phyloP scores from a whole-genome alignment of 371 early-diverging fungal species.

The Homolaphlyctis polyrhiza region DNA sequence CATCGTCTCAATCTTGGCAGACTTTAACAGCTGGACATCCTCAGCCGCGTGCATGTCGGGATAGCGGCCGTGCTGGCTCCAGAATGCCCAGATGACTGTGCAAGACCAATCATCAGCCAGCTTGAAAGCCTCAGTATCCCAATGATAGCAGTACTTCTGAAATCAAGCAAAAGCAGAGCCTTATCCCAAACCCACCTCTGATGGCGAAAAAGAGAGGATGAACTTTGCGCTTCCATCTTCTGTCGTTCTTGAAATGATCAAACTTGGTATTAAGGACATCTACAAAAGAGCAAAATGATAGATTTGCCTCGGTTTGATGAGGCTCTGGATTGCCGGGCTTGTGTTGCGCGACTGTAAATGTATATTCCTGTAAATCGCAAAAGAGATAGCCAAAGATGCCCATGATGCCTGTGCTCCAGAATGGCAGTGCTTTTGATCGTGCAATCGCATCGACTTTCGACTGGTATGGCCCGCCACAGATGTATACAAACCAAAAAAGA shows the following conservation, averaged over 20 bases:
- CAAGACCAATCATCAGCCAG: background rate
- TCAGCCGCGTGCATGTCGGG: constrained; percentile 7
- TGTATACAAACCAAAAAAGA: too few relatives aligned
- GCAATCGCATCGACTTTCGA: constrained; percentile 53
- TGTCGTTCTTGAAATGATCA: background rate
- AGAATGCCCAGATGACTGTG: constrained; percentile 27
- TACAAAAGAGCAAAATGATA: constrained; percentile 3
- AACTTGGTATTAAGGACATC: constrained; percentile 1
- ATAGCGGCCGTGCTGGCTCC: constrained; percentile 10
- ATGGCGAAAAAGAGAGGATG: constrained; percentile 28
- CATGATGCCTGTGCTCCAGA: constrained; percentile 64
- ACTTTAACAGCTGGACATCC: constrained; percentile 6
- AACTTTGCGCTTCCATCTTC: constrained; percentile 1
- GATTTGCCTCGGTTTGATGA: background rate
- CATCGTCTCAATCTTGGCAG: constrained; percentile 11
- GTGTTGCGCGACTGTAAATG: too few relatives aligned
- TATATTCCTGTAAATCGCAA: constrained; percentile 69
- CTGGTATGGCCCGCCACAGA: too few relatives aligned
- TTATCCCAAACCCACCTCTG: constrained; percentile 11
- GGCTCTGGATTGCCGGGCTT: too few relatives aligned
- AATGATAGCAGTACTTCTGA: too few relatives aligned
- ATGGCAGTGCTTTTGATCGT: constrained; percentile 31
- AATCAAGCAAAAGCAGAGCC: background rate
- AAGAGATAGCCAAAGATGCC: constrained; percentile 83
- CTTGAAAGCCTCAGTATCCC: background rate